Evolutionary conservation across 2,329 filamentous ascomycete genomes (phyloP).

Genomic region (Cladophialophora exuberans): DNA sequence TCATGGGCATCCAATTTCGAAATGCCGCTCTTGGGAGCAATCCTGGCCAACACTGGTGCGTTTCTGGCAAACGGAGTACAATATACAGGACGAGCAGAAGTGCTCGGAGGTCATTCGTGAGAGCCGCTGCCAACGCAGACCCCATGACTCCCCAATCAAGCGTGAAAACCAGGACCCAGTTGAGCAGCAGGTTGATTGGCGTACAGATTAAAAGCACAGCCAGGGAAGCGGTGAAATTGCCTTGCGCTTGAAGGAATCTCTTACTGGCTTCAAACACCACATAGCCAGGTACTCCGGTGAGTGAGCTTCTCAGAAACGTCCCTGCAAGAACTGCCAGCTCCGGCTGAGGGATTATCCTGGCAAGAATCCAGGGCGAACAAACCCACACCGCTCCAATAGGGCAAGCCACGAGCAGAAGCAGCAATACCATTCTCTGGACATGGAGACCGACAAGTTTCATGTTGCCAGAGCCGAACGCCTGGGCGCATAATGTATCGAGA

Average conservation of each 20-base stretch:
- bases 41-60: slow-evolving; percentile 70
- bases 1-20: slow-evolving; percentile 72
- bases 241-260: slow-evolving; percentile 77
- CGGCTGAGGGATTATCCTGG: slow-evolving; percentile 63
- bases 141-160: slow-evolving; percentile 67
- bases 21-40: slow-evolving; percentile 63
- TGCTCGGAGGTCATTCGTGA: slow-evolving; percentile 69
- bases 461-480: slow-evolving; percentile 81
- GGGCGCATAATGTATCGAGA: slow-evolving; percentile 80
- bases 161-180: slow-evolving; percentile 65
- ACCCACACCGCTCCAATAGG: slow-evolving; percentile 69
- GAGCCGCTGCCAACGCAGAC: slow-evolving; percentile 68
- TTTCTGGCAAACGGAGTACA: slow-evolving; percentile 57
- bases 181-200: slow-evolving; percentile 72
- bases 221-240: slow-evolving; percentile 70
- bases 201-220: slow-evolving; percentile 77
- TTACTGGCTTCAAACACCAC: slow-evolving; percentile 71
- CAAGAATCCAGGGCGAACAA: slow-evolving; percentile 62
- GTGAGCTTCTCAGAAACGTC: slow-evolving; percentile 65
- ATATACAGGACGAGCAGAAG: slow-evolving; percentile 63
- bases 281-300: slow-evolving; percentile 71
- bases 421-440: slow-evolving; percentile 71
- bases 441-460: slow-evolving; percentile 78
- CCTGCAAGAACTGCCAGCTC: slow-evolving; percentile 68
- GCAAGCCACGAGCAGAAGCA: slow-evolving; percentile 66